Percentiles rank a stretch among this genome's conserved stretches.
These are phyloP conservation scores for Bruguiera hainesii DNA, from an alignment of 441 rosid genomes.

Conservation along the genomic window DNA sequence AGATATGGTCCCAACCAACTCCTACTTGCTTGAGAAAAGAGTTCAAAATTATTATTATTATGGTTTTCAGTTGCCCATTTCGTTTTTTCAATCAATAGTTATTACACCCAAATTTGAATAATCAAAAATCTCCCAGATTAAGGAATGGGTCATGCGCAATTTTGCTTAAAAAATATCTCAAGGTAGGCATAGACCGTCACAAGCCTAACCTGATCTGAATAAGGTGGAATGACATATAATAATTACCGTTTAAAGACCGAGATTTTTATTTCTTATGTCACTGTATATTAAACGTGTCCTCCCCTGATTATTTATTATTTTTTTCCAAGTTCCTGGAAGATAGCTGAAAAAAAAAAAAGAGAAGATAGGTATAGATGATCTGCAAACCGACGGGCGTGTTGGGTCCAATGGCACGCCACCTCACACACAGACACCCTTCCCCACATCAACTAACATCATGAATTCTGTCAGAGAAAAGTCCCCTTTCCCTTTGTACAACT, in stretches of 20 bases:
- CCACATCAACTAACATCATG: slow-evolving; percentile 28
- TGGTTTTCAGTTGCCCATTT: slow-evolving; percentile 7
- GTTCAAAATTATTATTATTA: not conserved
- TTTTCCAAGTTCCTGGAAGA: not conserved
- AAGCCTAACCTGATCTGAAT: slow-evolving; percentile 15
- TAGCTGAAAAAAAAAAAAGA: not conserved
- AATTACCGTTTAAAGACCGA: slow-evolving; percentile 16
- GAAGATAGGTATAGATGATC: slow-evolving; percentile 6
- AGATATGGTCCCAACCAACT: slow-evolving; percentile 22
- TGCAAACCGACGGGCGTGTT: slow-evolving; percentile 20
- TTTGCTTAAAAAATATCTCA: not conserved
- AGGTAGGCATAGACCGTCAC: no score
- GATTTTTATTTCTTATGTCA: slow-evolving; percentile 12
- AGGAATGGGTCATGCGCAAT: no score
- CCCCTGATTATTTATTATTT: not conserved
- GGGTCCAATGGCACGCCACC: slow-evolving; percentile 28
- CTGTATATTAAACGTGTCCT: not conserved
- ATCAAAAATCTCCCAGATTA: slow-evolving; percentile 11
- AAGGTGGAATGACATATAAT: slow-evolving; percentile 22
- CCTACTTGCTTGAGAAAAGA: slow-evolving; percentile 4
- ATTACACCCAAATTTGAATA: slow-evolving; percentile 24
- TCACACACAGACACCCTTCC: not conserved
- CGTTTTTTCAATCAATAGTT: slow-evolving; percentile 20
- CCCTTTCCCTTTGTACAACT: not conserved
- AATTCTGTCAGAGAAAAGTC: slow-evolving; percentile 15